phyloP scores from a whole-genome alignment of 129 eudicot genomes.

The Apium graveolens region DNA sequence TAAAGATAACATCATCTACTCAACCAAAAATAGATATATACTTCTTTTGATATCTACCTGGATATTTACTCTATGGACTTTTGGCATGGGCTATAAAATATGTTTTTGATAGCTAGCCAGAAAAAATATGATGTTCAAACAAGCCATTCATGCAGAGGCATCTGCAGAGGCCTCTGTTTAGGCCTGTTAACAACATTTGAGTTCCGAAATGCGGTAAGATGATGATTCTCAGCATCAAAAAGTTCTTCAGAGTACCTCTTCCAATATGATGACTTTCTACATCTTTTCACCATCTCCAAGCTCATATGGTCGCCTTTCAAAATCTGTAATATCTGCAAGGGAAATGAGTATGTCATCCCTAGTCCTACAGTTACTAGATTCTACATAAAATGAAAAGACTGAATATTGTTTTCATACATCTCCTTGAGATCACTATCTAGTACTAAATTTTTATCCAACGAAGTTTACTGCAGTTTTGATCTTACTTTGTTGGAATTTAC shows the following conservation, averaged over 20 bases:
- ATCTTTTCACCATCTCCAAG: conserved; percentile 50
- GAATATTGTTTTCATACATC: not conserved
- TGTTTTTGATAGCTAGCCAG: not conserved
- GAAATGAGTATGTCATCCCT: not conserved
- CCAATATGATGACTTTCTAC: conserved; percentile 50
- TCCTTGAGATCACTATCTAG: not conserved
- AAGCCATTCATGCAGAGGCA: conserved; percentile 7
- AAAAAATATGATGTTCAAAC: not conserved
- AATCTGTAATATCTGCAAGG: conserved; percentile 60
- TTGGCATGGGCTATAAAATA: not conserved
- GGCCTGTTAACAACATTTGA: conserved; percentile 10
- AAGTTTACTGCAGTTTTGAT: not conserved
- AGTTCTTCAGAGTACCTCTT: conserved; percentile 66
- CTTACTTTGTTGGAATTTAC: not conserved
- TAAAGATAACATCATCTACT: not conserved
- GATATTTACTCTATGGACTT: too few relatives aligned
- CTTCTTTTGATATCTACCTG: not conserved
- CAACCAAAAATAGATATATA: not conserved
- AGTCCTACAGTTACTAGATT: not conserved
- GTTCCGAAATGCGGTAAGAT: conserved; percentile 14
- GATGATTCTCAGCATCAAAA: conserved; percentile 39
- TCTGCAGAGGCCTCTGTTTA: conserved; percentile 14
- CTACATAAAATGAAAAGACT: not conserved
- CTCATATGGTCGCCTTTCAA: conserved; percentile 65
- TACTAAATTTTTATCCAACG: not conserved